A percentile compares a stretch with the other conserved stretches of the same genome.
Evolutionary conservation across 805 yeast genomes (phyloP).

Genomic region (Ogataea philodendri): DNA sequence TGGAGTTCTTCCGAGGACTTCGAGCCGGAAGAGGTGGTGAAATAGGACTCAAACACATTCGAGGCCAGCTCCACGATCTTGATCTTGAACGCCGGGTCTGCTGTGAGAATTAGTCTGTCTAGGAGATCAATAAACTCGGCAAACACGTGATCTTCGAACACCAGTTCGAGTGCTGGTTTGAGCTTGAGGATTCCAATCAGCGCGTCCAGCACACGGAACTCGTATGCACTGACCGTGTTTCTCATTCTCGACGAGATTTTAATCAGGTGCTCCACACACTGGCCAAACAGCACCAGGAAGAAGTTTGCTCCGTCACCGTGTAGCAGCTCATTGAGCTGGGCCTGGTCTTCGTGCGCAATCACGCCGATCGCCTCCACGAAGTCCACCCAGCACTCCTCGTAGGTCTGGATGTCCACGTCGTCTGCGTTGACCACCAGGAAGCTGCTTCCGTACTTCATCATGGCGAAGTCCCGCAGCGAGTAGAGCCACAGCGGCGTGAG

Average conservation of each 20-base stretch:
- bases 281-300: constrained; percentile 77
- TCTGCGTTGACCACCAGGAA: constrained; percentile 37
- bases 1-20: constrained; percentile 42
- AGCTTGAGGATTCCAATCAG: constrained; percentile 56
- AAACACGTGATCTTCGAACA: constrained; percentile 67
- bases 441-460: constrained; percentile 51
- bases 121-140: constrained; percentile 53
- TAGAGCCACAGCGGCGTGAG: constrained; percentile 80
- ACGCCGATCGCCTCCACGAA: constrained; percentile 73
- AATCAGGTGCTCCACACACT: constrained; percentile 74
- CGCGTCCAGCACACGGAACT: constrained; percentile 42
- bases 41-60: constrained; percentile 43
- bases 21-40: constrained; percentile 34
- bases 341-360: constrained; percentile 51
- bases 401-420: constrained; percentile 44
- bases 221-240: constrained; percentile 23
- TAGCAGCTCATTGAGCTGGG: constrained; percentile 45
- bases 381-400: constrained; percentile 69
- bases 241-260: constrained; percentile 32
- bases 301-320: constrained; percentile 61
- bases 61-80: constrained; percentile 48
- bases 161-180: constrained; percentile 52
- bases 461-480: constrained; percentile 70
- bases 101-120: constrained; percentile 35
- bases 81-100: constrained; percentile 45